Percentiles rank a stretch among this genome's conserved stretches.
These are phyloP conservation scores for Phlyctochytrium planicorne DNA, from an alignment of 192 early-diverging fungal species.

Conservation along the genomic window DNA sequence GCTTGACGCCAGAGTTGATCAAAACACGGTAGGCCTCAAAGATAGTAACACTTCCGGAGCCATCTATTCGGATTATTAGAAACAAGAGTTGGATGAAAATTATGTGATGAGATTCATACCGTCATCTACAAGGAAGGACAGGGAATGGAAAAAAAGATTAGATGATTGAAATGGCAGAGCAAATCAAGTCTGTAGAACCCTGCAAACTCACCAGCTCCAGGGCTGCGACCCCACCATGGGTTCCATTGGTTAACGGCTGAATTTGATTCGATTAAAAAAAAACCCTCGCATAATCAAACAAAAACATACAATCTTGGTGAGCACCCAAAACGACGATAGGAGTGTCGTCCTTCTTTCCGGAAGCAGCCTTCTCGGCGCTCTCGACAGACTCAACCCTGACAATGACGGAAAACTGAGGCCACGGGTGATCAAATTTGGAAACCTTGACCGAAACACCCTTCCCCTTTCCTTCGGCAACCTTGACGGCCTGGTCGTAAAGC, in stretches of 20 bases:
- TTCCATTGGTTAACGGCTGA: slow-evolving; percentile 77
- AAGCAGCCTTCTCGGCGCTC: slow-evolving; percentile 24
- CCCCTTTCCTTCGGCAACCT: slow-evolving; percentile 26
- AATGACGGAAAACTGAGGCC: slow-evolving; percentile 82
- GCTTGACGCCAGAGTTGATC: slow-evolving; percentile 64
- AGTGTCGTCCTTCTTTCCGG: background rate
- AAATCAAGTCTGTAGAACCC: too few relatives aligned
- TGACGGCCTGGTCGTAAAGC: slow-evolving; percentile 34
- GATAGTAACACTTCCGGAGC: slow-evolving; percentile 87
- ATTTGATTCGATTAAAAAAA: background rate
- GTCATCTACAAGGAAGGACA: slow-evolving; percentile 76
- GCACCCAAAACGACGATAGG: slow-evolving; percentile 76
- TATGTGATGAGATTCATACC: background rate
- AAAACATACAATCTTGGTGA: slow-evolving; percentile 82
- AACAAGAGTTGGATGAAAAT: too few relatives aligned
- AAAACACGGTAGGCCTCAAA: slow-evolving; percentile 82
- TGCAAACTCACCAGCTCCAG: slow-evolving; percentile 59
- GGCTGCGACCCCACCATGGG: slow-evolving; percentile 70
- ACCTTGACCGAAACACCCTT: slow-evolving; percentile 47
- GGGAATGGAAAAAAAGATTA: slow-evolving; percentile 73
- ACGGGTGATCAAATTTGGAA: slow-evolving; percentile 74
- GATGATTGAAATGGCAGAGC: too few relatives aligned
- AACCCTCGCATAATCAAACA: background rate
- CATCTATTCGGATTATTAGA: slow-evolving; percentile 56
- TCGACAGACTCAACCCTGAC: slow-evolving; percentile 69